Conservation (phyloP, 805 yeast genomes). For the Grigorovia transvaalensis region DNA sequence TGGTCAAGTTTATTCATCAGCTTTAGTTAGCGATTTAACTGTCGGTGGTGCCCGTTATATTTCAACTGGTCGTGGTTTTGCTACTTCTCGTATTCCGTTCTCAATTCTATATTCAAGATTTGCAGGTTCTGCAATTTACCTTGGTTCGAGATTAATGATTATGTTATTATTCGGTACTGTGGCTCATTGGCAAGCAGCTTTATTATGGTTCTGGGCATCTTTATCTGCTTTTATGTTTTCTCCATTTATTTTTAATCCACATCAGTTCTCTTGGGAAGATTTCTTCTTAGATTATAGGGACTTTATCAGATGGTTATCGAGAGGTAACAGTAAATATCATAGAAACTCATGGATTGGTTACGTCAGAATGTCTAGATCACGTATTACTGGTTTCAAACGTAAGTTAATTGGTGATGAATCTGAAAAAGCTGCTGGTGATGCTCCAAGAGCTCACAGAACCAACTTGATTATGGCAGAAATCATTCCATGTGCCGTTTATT, state of each 20-base stretch:
- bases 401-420: slow-evolving; percentile 67
- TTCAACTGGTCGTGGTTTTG: slow-evolving; percentile 81
- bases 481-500: slow-evolving; percentile 58
- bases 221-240: slow-evolving; percentile 78
- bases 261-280: slow-evolving; percentile 93
- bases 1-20: slow-evolving; percentile 66
- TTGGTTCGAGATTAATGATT: slow-evolving; percentile 72
- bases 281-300: slow-evolving; percentile 94
- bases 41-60: slow-evolving; percentile 84
- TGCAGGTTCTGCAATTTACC: slow-evolving; percentile 72
- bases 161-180: slow-evolving; percentile 64
- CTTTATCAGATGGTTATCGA: slow-evolving; percentile 80
- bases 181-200: slow-evolving; percentile 84
- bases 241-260: slow-evolving; percentile 94
- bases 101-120: slow-evolving; percentile 64
- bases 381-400: slow-evolving; percentile 74
- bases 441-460: slow-evolving; percentile 71
- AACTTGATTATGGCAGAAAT: slow-evolving; percentile 63
- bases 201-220: slow-evolving; percentile 96
- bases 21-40: slow-evolving; percentile 59
- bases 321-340: slow-evolving; percentile 85
- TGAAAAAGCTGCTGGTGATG: slow-evolving; percentile 76
- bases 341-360: slow-evolving; percentile 85
- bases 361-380: slow-evolving; percentile 70
- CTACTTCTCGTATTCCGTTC: slow-evolving; percentile 70